Evolutionary conservation across 2,329 filamentous ascomycete genomes (phyloP), one percentile per base, ranked within the genome.

Genomic region (Microcyclospora tardicrescens): DNA sequence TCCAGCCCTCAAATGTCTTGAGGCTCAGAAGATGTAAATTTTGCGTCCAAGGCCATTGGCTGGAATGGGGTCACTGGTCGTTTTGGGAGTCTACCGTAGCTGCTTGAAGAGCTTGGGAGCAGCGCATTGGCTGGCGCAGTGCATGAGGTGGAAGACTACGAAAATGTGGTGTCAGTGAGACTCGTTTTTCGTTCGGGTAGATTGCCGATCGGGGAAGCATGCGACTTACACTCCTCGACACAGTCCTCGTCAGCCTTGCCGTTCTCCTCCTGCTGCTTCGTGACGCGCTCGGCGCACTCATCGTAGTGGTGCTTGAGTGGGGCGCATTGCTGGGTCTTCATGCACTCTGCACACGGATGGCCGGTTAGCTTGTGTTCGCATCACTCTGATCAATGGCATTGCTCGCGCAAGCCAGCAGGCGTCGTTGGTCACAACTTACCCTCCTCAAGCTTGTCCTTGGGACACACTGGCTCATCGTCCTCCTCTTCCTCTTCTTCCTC

Each of bases 221-320:
- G 10, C 14, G 27, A 77, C 87, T 67, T 81, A 96, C 91, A 98
- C 73, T 98, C 91, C 73, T 98, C 91, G 52, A 96, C 85, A 59
- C 91, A 98, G 71, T 96, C 87, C 75, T 98, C 91, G 58, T 83
- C 78, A 55, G 79, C 79, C 66, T 79, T 77, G 65, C 73, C 72
- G 54, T 81, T 77, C 49, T 80, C 74, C 53, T 81, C 75, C 58
- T 85, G 77, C 54, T 71, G 62, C 60, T 73, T 65, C 56, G 79
- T 84, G 54, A 98, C 91, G 57, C 91, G 86, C 76, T 94, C 87
- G 55, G 89, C 86, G 65, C 91, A 98, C 69, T 95, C 85, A 52
- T 96, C 89, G 64, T 82, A 96, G 75, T 98, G 91, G 74, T 96
- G 89, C 79, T 96, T 98, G 60, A 77, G 75, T 43, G 81, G 79